A percentile compares a stretch with the other conserved stretches of the same genome.
Conservation (phyloP, 306 rosid species). For the Dalbergia cochinchinensis region DNA sequence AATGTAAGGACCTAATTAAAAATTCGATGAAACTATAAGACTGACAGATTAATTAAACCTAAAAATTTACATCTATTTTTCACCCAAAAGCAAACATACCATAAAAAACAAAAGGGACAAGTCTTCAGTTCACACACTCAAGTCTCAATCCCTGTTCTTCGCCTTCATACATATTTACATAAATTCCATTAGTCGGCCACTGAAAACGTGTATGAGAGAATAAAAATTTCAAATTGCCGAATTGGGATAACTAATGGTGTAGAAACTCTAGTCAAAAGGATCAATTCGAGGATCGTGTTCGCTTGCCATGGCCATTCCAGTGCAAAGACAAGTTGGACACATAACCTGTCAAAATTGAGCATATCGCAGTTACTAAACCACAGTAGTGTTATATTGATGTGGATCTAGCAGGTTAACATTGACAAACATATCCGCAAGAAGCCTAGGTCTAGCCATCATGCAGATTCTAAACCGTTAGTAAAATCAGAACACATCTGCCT, state of each 20-base stretch:
- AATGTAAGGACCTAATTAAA: too few relatives aligned
- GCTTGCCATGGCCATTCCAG: constrained; percentile 99
- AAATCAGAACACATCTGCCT: neutral
- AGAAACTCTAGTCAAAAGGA: constrained; percentile 76
- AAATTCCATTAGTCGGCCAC: constrained; percentile 36
- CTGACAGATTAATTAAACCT: too few relatives aligned
- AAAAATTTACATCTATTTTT: too few relatives aligned
- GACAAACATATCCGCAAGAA: too few relatives aligned
- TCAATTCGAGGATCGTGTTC: constrained; percentile 96
- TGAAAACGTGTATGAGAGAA: neutral
- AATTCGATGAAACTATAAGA: too few relatives aligned
- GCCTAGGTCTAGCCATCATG: too few relatives aligned
- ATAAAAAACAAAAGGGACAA: too few relatives aligned
- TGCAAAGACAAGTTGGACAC: constrained; percentile 99
- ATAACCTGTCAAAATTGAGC: constrained; percentile 67
- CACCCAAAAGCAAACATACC: too few relatives aligned
- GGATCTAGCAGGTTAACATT: too few relatives aligned
- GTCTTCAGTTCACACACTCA: too few relatives aligned
- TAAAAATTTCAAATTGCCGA: constrained; percentile 26
- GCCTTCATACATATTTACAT: constrained; percentile 48
- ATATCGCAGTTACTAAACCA: neutral
- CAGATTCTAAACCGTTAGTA: neutral
- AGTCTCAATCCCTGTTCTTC: neutral
- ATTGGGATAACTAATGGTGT: neutral
- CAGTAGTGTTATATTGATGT: too few relatives aligned